Evolutionary conservation across 2,329 filamentous ascomycete species (phyloP).

Genomic region (Aspergillus luchuensis): DNA sequence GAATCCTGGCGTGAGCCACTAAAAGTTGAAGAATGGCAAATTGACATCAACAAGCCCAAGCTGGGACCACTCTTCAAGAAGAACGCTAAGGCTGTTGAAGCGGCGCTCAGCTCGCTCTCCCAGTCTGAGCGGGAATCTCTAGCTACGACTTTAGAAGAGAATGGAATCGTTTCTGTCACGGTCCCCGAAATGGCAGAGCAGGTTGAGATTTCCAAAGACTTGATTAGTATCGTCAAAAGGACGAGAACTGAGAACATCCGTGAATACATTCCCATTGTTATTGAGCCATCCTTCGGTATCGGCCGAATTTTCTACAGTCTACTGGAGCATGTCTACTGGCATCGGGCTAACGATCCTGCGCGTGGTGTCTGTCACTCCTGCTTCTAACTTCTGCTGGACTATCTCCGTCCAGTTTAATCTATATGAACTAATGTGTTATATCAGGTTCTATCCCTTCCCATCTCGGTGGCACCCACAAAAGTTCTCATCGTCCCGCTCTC

Average conservation of each 20-base stretch:
- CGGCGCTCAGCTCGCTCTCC: constrained; percentile 70
- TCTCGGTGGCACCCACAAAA: constrained; percentile 84
- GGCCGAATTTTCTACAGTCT: constrained; percentile 90
- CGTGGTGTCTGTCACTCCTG: constrained; percentile 69
- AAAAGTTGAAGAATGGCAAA: constrained; percentile 80
- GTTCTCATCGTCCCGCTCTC: constrained; percentile 90
- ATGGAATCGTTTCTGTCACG: constrained; percentile 46
- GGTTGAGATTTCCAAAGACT: constrained; percentile 76
- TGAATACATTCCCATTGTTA: constrained; percentile 93
- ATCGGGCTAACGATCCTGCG: constrained; percentile 77
- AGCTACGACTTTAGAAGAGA: constrained; percentile 77
- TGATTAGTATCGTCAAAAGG: constrained; percentile 80
- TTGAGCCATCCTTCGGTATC: constrained; percentile 97
- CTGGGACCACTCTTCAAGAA: constrained; percentile 96
- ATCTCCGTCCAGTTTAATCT: not conserved
- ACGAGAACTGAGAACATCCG: constrained; percentile 80
- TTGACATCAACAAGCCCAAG: constrained; percentile 90
- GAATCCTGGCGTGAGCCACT: constrained; percentile 77
- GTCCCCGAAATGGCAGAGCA: constrained; percentile 59
- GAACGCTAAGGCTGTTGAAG: constrained; percentile 82
- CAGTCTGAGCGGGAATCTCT: constrained; percentile 80
- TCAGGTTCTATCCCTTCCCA: constrained; percentile 72
- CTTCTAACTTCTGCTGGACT: not conserved
- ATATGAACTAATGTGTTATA: constrained; percentile 14
- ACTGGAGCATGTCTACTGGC: constrained; percentile 96